These are phyloP conservation scores for Pelargonium cotyledonis DNA, from an alignment of 441 rosid genomes.

Conservation along the genomic window DNA sequence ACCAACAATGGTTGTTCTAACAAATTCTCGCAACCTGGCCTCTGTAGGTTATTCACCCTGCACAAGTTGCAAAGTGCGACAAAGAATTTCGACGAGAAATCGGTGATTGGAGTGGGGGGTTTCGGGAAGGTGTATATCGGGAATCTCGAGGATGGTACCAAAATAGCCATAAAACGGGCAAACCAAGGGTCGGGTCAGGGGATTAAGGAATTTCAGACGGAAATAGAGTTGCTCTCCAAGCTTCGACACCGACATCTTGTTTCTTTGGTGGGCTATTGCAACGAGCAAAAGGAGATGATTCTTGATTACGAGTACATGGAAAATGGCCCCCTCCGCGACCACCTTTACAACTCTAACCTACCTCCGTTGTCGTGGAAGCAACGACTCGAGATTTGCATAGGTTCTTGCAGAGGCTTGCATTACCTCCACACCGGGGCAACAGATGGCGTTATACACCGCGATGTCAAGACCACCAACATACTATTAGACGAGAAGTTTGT, in stretches of 20 bases:
- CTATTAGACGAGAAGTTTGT: conserved; percentile 20
- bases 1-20: background rate
- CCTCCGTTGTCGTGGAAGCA: conserved; percentile 20
- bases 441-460: conserved; percentile 20
- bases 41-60: conserved; percentile 21
- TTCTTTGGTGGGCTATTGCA: conserved; percentile 21
- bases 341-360: conserved; percentile 14
- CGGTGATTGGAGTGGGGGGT: conserved; percentile 18
- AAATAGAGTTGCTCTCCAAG: conserved; percentile 22
- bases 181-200: conserved; percentile 21
- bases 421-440: conserved; percentile 25
- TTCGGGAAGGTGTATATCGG: conserved; percentile 24
- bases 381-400: conserved; percentile 22
- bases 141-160: conserved; percentile 15
- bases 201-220: conserved; percentile 21
- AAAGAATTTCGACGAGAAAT: conserved; percentile 21
- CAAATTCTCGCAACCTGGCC: conserved; percentile 17
- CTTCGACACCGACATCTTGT: conserved; percentile 22
- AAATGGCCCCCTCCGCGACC: conserved; percentile 19
- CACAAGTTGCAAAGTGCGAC: conserved; percentile 20
- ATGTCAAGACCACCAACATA: conserved; percentile 25
- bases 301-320: conserved; percentile 24
- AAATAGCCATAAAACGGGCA: conserved; percentile 21
- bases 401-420: conserved; percentile 25
- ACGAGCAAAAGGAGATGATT: conserved; percentile 22